phyloP scores from a whole-genome alignment of 2,329 filamentous ascomycete species.

The Drechslerella dactyloides region DNA sequence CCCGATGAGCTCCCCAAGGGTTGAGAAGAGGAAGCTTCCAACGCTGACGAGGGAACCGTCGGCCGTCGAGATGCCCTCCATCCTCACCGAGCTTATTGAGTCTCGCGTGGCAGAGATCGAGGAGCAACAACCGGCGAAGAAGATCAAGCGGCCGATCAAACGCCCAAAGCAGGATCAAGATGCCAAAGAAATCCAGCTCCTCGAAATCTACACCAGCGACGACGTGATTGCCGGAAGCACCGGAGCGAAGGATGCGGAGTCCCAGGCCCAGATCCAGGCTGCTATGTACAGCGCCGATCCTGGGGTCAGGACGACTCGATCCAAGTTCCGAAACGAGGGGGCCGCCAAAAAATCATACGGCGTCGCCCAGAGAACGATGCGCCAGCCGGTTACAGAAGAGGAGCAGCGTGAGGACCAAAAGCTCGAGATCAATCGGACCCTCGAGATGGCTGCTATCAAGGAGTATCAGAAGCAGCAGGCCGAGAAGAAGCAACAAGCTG shows the following conservation, averaged over 20 bases:
- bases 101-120: conserved; percentile 41
- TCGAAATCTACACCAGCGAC: not conserved
- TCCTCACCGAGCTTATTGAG: conserved; percentile 39
- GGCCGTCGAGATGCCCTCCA: conserved; percentile 39
- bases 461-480: conserved; percentile 10
- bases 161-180: conserved; percentile 8
- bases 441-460: conserved; percentile 22
- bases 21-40: conserved; percentile 16
- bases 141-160: conserved; percentile 11
- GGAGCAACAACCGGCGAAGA: conserved; percentile 32
- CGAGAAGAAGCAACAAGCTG: conserved; percentile 24
- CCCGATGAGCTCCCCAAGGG: conserved; percentile 12
- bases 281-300: conserved; percentile 43
- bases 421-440: conserved; percentile 28
- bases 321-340: conserved; percentile 41
- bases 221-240: conserved; percentile 6
- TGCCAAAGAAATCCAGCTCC: not conserved
- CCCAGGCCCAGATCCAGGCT: conserved; percentile 29
- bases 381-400: conserved; percentile 41
- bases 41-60: conserved; percentile 26
- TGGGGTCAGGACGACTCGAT: conserved; percentile 45
- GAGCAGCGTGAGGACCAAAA: conserved; percentile 42
- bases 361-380: conserved; percentile 41
- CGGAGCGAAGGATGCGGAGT: conserved; percentile 20
- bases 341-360: conserved; percentile 46